Evolutionary conservation across 352 stramenopile species (phyloP), one percentile per base, ranked within the genome.

Genomic region (Elongisporangium undulatum): DNA sequence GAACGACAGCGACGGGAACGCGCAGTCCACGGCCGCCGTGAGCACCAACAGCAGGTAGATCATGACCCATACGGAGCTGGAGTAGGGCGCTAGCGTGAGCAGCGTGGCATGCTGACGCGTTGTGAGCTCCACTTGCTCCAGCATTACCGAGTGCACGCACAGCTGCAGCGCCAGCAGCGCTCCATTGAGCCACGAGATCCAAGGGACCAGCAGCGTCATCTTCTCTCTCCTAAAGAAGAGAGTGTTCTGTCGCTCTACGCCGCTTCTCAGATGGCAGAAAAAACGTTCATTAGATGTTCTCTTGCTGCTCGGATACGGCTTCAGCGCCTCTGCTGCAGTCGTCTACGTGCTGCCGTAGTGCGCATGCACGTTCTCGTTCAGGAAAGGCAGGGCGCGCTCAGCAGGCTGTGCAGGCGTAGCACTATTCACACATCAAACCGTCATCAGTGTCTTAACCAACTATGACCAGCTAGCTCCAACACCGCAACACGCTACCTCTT

Each of bases 61-160:
- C 51, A 94, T 56, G 1, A 80, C 71, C 82, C 85, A 94, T 68
- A 94, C 91, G 48, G 77, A 74, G 62, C 91, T 92, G 34, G 80
- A 79, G 66, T 81, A 88, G 21, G 74, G 69, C 29, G 77, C 80
- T 21, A 82, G 85, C 53, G 85, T 92, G 65, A 94, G 79, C 57
- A 92, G 74, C 62, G 82, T 91, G 60, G 81, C 70, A 50, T 93
- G 79, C 58, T 68, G 71, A 12, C 69, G 75, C 53, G 81, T 81
- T 63, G 80, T 77, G 54, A 79, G 77, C 0, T 63, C 71, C 45
- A 93, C 77, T 50, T 65, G 66, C 49, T 61, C 72, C 23, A 75
- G 74, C 59, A 71, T 72, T 52, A 68, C 62, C 8, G 64, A 67
- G 61, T 92, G 90, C 53, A 85, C 75, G 52, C 79, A 67, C 51